Base-by-base conservation (phyloP, 805 yeast genomes). In the Sungouiella thailandica region DNA sequence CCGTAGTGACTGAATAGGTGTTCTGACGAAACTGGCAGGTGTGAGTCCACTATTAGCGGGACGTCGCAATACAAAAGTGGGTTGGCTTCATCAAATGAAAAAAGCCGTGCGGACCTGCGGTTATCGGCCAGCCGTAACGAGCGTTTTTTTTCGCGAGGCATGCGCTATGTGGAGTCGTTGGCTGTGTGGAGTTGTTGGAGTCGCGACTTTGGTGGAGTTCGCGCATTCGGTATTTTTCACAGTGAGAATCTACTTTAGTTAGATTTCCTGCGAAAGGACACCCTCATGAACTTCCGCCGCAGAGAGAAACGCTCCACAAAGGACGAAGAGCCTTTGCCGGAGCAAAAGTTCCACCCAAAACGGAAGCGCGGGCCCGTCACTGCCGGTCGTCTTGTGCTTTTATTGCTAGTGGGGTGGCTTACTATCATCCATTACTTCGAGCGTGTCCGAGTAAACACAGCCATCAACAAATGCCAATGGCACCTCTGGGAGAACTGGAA, bases 401-500 rank as follows among this genome's bases (percentile, higher is more conserved):
- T 39, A 4, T n/a, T 48, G 11, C n/a, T 43, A 12, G 17, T 43
- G 7, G 38, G 42, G 4, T 63, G 68, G 67, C 22, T 58, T 1
- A 17, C 53, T 1, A 14, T 49, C 1, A 39, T 61, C 2, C 67
- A 62, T 35, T 52, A 53, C 31, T 47, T 49, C 27, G 72, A 65
- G 35, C 47, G 67, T 25, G 41, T 46, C 5, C 46, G 55, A n/a
- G 60, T 56, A 4, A 46, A 41, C 11, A 40, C 34, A 25, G 51
- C 55, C 8, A 40, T 61, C 14, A 39, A 35, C 2, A 41, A 39
- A 20, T 65, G 70, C 34, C 44, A 57, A 4, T 88, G 96, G 96
- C 48, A 57, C 2, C 54, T 53, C 1, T 83, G 90, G 89, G 87
- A 80, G 44, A 29, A 56, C 4, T 79, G 86, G 85, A 47, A 29